These are phyloP conservation scores for Epichloe gansuensis DNA, from an alignment of 2,329 filamentous ascomycete genomes.

Conservation along the genomic window DNA sequence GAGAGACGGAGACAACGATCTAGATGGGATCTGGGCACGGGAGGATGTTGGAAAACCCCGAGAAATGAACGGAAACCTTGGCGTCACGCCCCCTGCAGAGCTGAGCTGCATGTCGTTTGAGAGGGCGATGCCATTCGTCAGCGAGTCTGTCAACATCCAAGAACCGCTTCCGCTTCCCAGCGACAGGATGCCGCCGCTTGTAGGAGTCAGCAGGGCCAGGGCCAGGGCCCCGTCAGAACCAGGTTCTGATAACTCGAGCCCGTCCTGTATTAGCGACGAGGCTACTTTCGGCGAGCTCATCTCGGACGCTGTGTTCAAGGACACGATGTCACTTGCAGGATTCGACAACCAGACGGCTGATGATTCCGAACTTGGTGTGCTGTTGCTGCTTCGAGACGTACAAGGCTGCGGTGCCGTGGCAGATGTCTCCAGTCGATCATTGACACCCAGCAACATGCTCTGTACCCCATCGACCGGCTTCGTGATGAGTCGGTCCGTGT, in stretches of 20 bases:
- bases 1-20: background rate
- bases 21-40: background rate
- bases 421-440: background rate
- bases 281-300: background rate
- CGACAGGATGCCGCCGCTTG: background rate
- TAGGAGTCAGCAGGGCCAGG: background rate
- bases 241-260: no score
- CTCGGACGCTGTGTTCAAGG: background rate
- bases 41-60: no score
- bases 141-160: background rate
- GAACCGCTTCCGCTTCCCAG: background rate
- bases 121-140: background rate
- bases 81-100: background rate
- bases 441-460: background rate
- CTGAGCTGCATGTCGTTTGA: background rate
- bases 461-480: background rate
- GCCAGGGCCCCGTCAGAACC: no score
- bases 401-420: background rate
- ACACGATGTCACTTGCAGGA: background rate
- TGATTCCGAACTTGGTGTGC: background rate
- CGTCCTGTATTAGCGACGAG: background rate
- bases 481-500: constrained; percentile 5
- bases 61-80: no score
- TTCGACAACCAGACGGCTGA: background rate
- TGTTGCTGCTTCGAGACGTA: background rate